Percentiles rank a stretch among this genome's conserved stretches.
Conservation (phyloP, 495 filamentous ascomycete species). For the Penicillium nucicola region DNA sequence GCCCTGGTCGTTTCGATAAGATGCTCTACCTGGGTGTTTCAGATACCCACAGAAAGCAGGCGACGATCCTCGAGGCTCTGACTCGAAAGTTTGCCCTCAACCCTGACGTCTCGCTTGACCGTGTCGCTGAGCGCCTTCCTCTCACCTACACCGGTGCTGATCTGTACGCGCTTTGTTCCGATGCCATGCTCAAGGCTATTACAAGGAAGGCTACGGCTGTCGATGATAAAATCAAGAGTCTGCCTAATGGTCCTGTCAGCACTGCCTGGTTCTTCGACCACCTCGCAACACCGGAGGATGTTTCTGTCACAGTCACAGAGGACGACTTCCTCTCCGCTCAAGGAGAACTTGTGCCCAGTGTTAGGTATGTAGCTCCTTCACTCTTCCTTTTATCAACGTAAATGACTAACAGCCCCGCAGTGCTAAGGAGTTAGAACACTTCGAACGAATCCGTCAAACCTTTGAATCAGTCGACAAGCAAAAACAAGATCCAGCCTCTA, state of each 20-base stretch:
- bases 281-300: conserved; percentile 75
- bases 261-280: conserved; percentile 97
- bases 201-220: conserved; percentile 83
- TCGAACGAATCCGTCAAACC: conserved; percentile 72
- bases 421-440: conserved; percentile 88
- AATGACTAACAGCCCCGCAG: conserved; percentile 43
- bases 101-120: conserved; percentile 67
- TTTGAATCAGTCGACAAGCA: conserved; percentile 65
- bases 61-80: conserved; percentile 88
- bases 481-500: conserved; percentile 30
- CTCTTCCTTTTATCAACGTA: background rate
- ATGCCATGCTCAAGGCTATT: conserved; percentile 98
- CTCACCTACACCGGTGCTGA: conserved; percentile 98
- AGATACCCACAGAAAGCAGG: conserved; percentile 95
- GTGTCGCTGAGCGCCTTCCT: conserved; percentile 74
- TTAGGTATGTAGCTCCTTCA: conserved; percentile 50
- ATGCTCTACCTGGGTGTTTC: conserved; percentile 97
- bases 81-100: conserved; percentile 90
- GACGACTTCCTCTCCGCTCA: conserved; percentile 81
- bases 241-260: conserved; percentile 58
- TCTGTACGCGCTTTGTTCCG: conserved; percentile 92
- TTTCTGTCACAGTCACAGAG: conserved; percentile 80
- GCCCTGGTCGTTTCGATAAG: conserved; percentile 95
- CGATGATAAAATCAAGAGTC: conserved; percentile 72
- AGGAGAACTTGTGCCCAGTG: conserved; percentile 82